Evolutionary conservation across 768 basidiomycete genomes (phyloP).

Genomic region (Phanerodontia chrysosporium): DNA sequence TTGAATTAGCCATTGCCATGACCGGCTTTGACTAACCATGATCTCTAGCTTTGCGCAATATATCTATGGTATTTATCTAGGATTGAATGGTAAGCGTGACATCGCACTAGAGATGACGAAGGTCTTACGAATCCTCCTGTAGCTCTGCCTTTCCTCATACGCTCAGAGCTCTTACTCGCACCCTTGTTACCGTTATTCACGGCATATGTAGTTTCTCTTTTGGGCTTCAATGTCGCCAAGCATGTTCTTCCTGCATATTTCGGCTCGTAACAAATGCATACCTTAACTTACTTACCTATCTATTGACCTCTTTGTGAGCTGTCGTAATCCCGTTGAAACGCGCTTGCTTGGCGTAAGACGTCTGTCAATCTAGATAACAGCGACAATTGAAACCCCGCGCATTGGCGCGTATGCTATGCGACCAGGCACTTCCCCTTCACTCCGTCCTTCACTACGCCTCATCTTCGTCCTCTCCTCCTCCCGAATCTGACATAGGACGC

Average conservation of each 20-base stretch:
- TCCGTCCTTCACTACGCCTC: conserved; percentile 15
- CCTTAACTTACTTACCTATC: no score
- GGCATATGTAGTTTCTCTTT: conserved; percentile 78
- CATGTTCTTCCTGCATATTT: conserved; percentile 82
- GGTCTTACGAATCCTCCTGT: conserved; percentile 4
- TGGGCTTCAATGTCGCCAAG: conserved; percentile 89
- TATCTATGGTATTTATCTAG: conserved; percentile 86
- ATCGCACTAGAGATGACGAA: conserved; percentile 14
- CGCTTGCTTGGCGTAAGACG: background rate
- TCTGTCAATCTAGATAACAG: background rate
- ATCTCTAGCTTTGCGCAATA: conserved; percentile 75
- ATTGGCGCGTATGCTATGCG: conserved; percentile 3
- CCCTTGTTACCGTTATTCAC: conserved; percentile 85
- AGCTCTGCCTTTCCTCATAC: conserved; percentile 94
- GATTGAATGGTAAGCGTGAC: conserved; percentile 60
- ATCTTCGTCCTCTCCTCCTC: conserved; percentile 6
- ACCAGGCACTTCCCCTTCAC: conserved; percentile 10
- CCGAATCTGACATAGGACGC: conserved; percentile 8
- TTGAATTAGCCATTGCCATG: background rate
- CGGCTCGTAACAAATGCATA: conserved; percentile 42
- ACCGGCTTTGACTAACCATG: background rate
- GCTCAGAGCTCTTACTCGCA: conserved; percentile 85
- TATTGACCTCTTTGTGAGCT: no score
- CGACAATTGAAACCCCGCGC: conserved; percentile 10
- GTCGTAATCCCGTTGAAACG: background rate